Conservation (phyloP, 1,284 basidiomycete species). For the Ganoderma lucidum region DNA sequence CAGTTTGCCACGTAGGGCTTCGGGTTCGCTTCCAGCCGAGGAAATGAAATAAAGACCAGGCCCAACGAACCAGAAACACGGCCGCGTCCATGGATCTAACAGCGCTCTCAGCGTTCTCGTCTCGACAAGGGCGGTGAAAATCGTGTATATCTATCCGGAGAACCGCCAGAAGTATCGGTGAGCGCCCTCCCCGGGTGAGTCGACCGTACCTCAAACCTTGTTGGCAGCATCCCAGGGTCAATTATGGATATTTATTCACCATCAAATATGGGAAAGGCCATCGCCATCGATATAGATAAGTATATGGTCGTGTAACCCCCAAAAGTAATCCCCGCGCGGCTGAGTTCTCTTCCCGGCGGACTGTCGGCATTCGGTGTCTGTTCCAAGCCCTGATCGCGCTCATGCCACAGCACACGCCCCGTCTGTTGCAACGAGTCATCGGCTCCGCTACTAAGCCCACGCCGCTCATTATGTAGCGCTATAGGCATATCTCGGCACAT, state of each 20-base stretch:
- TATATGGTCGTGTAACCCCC: not conserved
- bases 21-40: not conserved
- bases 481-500: not conserved
- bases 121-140: not conserved
- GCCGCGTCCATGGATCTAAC: not conserved
- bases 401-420: not conserved
- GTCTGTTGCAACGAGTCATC: constrained; percentile 1
- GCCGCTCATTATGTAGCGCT: not conserved
- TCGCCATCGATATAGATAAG: too few relatives aligned
- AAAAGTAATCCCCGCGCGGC: not conserved
- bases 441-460: not conserved
- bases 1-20: not conserved
- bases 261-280: not conserved
- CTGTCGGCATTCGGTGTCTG: not conserved
- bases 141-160: not conserved
- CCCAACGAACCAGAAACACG: not conserved
- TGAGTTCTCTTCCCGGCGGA: not conserved
- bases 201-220: constrained; percentile 2
- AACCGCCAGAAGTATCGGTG: not conserved
- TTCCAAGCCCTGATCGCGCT: not conserved
- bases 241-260: not conserved
- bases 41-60: not conserved
- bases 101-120: not conserved
- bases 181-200: not conserved
- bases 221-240: not conserved